These are phyloP conservation scores for Parasitella parasitica DNA, from an alignment of 371 early-diverging fungal genomes.

Conservation along the genomic window DNA sequence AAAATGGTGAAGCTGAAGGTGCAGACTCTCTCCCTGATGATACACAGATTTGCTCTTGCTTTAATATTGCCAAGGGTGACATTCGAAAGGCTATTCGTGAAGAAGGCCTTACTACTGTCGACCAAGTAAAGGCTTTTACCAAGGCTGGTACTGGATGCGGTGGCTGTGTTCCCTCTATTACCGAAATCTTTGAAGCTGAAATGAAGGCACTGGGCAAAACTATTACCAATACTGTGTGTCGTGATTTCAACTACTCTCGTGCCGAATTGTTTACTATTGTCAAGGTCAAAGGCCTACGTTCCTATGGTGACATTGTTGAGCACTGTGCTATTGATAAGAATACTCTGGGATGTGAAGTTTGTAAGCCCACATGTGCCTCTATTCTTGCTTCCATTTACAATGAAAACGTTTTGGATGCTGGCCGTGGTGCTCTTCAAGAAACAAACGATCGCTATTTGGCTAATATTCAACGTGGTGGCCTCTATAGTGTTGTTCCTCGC, in stretches of 20 bases:
- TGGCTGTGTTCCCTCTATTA: conserved; percentile 61
- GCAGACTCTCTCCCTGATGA: conserved; percentile 61
- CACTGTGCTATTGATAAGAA: conserved; percentile 37
- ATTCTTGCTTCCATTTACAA: conserved; percentile 69
- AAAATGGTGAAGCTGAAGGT: conserved; percentile 36
- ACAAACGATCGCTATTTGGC: conserved; percentile 74
- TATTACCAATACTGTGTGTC: conserved; percentile 55
- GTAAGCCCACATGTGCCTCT: conserved; percentile 67
- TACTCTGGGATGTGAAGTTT: conserved; percentile 56
- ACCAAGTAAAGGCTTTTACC: conserved; percentile 57
- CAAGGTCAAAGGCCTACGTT: conserved; percentile 54
- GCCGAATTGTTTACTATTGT: conserved; percentile 64
- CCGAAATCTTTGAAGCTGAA: conserved; percentile 59
- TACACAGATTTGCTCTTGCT: conserved; percentile 71
- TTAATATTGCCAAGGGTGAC: conserved; percentile 65
- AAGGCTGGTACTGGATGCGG: conserved; percentile 64
- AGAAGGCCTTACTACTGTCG: conserved; percentile 50
- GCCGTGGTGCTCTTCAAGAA: conserved; percentile 55
- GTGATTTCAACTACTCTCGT: conserved; percentile 63
- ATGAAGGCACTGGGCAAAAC: conserved; percentile 57
- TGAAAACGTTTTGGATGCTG: conserved; percentile 59
- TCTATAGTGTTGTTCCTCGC: conserved; percentile 70
- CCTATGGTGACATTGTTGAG: conserved; percentile 50
- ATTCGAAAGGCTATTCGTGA: conserved; percentile 45
- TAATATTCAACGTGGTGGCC: conserved; percentile 71